These are phyloP conservation scores for Thielaviopsis cerberus DNA, from an alignment of 2,329 filamentous ascomycete species.

Conservation along the genomic window DNA sequence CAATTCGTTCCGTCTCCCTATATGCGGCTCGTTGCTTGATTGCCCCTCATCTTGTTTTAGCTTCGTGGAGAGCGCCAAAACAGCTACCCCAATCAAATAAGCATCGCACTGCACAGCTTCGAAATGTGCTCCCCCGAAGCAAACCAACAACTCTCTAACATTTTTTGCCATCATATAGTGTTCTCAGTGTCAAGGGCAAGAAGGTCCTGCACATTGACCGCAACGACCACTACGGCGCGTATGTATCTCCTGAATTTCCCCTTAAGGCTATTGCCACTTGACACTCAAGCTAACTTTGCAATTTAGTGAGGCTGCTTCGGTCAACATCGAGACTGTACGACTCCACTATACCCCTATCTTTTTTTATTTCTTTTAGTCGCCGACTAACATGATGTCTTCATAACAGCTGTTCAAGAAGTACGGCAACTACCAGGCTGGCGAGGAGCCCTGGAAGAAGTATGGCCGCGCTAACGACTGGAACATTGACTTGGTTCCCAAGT, in stretches of 20 bases:
- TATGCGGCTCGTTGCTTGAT: not conserved
- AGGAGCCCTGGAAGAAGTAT: slow-evolving; percentile 96
- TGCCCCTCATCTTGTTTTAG: not conserved
- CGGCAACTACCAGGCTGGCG: slow-evolving; percentile 57
- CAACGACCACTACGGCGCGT: slow-evolving; percentile 98
- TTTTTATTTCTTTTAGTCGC: not conserved
- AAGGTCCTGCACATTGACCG: slow-evolving; percentile 98
- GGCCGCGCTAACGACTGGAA: slow-evolving; percentile 97
- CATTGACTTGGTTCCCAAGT: slow-evolving; percentile 94
- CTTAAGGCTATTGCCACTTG: slow-evolving; percentile 11
- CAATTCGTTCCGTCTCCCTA: not conserved
- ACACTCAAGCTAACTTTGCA: slow-evolving; percentile 17
- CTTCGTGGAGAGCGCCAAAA: not conserved
- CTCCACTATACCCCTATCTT: slow-evolving; percentile 9
- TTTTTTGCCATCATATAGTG: slow-evolving; percentile 31
- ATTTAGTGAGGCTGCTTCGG: slow-evolving; percentile 65
- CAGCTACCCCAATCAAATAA: not conserved
- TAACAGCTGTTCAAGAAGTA: slow-evolving; percentile 87
- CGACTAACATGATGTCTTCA: not conserved
- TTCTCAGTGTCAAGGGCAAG: slow-evolving; percentile 94
- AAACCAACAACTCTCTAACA: not conserved
- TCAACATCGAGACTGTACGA: slow-evolving; percentile 83
- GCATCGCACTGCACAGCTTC: not conserved
- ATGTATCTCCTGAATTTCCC: slow-evolving; percentile 22
- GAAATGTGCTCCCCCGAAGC: not conserved